Percentiles rank a stretch among this genome's conserved stretches.
Evolutionary conservation across 306 rosid genomes (phyloP).

Genomic region (Lathyrus sativus): DNA sequence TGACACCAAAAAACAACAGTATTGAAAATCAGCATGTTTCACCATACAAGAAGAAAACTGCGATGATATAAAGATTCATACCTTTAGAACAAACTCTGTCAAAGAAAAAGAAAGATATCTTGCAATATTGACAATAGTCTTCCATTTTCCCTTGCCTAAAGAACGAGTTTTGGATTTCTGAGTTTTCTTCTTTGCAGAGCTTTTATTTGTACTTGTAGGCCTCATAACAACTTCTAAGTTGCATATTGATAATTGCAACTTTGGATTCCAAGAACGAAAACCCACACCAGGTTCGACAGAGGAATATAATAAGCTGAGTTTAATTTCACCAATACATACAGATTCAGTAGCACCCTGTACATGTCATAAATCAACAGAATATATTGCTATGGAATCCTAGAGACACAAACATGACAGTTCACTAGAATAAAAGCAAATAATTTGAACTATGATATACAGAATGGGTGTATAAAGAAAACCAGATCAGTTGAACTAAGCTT

Average conservation of each 20-base stretch:
- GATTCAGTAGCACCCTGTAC: constrained; percentile 84
- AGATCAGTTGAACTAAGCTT: constrained; percentile 5
- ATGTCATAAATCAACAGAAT: constrained; percentile 39
- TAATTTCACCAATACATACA: constrained; percentile 81
- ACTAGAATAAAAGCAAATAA: constrained; percentile 18
- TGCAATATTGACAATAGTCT: constrained; percentile 67
- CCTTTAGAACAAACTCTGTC: constrained; percentile 78
- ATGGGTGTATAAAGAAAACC: constrained; percentile 8
- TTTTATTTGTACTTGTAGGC: constrained; percentile 65
- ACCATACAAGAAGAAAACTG: constrained; percentile 14
- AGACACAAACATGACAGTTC: constrained; percentile 28
- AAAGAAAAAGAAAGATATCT: constrained; percentile 75
- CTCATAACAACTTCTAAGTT: constrained; percentile 71
- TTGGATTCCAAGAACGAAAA: constrained; percentile 69
- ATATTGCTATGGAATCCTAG: constrained; percentile 31
- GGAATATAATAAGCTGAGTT: constrained; percentile 68
- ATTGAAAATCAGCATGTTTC: constrained; percentile 4
- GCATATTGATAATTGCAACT: constrained; percentile 72
- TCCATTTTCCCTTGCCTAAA: constrained; percentile 79
- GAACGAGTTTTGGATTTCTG: constrained; percentile 52
- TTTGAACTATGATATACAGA: constrained; percentile 20
- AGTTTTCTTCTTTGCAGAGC: constrained; percentile 52
- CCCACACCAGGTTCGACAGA: constrained; percentile 58
- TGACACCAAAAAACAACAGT: not conserved
- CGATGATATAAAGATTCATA: constrained; percentile 37